These are phyloP conservation scores for Xylariaceae sp. DNA, from an alignment of 2,329 filamentous ascomycete genomes.

Conservation along the genomic window DNA sequence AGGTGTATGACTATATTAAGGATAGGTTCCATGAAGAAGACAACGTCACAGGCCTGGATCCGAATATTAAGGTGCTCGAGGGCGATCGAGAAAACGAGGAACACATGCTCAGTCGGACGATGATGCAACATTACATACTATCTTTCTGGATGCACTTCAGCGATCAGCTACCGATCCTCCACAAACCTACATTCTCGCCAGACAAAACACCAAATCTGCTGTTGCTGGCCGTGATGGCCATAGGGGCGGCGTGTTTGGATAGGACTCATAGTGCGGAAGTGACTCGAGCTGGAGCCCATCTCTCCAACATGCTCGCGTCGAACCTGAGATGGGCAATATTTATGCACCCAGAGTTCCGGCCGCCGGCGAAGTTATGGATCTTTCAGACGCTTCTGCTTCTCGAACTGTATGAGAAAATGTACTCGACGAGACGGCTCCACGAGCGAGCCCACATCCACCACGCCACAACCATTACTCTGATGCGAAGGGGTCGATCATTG, in stretches of 20 bases:
- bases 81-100: constrained; percentile 62
- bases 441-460: constrained; percentile 96
- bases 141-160: constrained; percentile 96
- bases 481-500: constrained; percentile 86
- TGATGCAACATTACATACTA: constrained; percentile 92
- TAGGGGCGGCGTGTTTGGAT: constrained; percentile 84
- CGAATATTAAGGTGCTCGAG: constrained; percentile 69
- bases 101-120: constrained; percentile 72
- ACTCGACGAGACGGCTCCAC: constrained; percentile 82
- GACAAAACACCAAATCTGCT: constrained; percentile 80
- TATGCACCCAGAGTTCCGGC: constrained; percentile 80
- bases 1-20: constrained; percentile 74
- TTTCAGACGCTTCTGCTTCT: constrained; percentile 86
- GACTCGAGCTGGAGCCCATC: constrained; percentile 67
- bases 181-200: constrained; percentile 87
- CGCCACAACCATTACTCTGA: constrained; percentile 87
- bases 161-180: constrained; percentile 86
- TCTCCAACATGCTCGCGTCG: constrained; percentile 87
- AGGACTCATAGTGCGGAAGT: constrained; percentile 68
- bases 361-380: constrained; percentile 90
- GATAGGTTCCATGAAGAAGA: constrained; percentile 75
- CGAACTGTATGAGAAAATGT: constrained; percentile 97
- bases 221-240: constrained; percentile 81
- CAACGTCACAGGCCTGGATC: constrained; percentile 63
- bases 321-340: constrained; percentile 96